Conservation (phyloP, 169 alveolate species). For the Cryptosporidium xiaoi region DNA sequence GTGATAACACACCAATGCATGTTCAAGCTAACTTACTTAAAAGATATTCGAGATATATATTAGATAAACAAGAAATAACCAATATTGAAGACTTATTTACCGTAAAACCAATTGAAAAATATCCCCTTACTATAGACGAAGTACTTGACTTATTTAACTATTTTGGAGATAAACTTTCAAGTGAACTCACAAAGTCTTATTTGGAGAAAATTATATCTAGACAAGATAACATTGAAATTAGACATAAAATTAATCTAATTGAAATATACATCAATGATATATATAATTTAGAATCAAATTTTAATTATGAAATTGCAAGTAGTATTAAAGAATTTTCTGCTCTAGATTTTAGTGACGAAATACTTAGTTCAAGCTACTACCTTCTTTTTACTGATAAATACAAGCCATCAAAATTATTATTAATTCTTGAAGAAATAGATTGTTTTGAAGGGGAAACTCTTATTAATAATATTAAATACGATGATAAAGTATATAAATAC, state of each 20-base stretch:
- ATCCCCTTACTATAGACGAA: conserved; percentile 54
- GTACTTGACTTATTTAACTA: conserved; percentile 38
- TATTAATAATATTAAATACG: background rate
- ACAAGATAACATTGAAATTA: conserved; percentile 25
- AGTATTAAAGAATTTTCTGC: background rate
- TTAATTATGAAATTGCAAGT: background rate
- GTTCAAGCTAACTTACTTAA: conserved; percentile 67
- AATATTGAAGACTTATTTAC: conserved; percentile 46
- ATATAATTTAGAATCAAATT: background rate
- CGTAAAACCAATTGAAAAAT: conserved; percentile 48
- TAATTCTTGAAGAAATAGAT: conserved; percentile 41
- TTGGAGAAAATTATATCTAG: conserved; percentile 38
- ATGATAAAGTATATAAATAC: background rate
- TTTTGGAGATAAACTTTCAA: conserved; percentile 5
- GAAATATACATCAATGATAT: conserved; percentile 47
- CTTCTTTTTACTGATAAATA: conserved; percentile 15
- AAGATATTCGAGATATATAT: conserved; percentile 51
- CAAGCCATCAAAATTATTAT: conserved; percentile 19
- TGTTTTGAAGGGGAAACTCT: conserved; percentile 12
- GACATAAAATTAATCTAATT: conserved; percentile 27
- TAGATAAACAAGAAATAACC: conserved; percentile 26
- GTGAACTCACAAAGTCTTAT: conserved; percentile 26
- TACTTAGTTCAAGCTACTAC: background rate
- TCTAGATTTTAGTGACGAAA: background rate
- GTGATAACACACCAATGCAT: conserved; percentile 61